Base-by-base conservation (phyloP, 495 filamentous ascomycete genomes). In the Aspergillus heteromorphus region DNA sequence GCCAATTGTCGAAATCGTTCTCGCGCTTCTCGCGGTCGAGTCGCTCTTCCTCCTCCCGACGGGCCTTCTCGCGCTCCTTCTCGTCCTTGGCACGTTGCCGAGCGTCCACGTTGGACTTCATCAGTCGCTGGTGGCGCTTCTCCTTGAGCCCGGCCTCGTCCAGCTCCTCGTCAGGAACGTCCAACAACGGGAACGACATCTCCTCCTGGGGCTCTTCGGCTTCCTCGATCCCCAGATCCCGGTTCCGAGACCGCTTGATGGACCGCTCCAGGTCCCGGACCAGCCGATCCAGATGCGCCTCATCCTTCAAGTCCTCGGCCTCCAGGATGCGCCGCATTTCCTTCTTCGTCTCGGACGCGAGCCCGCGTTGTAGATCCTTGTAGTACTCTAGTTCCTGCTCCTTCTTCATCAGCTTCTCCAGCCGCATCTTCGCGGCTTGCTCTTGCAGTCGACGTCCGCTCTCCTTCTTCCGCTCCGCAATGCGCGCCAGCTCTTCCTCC, bases 361-460 rank as follows among this genome's bases (percentile, higher is more conserved):
- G 69, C 16, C 78, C 81, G 14, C 71, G 66, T 53, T 91, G 88
- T 4, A 98, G 73, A 49, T 90, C 81, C 63, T 88, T 89, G 76
- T 90, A 96, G 66, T 95, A 97, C 53, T 95, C 92, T 13, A 97
- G 72, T 62, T 97, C 92, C 65, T 95, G 83, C 70, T 98, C 93
- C 69, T 97, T 97, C 61, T 87, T 87, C 63, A 97, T 88, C 19
- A 98, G 75, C 68, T 95, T 91, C 41, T 98, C 95, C 5, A 98
- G 71, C 16, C 93, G 82, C 87, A 96, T 95, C 66, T 95, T 97
- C 2, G 93, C 92, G 0, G 93, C 95, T 65, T 98, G 93, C 61
- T 96, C 93, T 65, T 98, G 93, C 17, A 98, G 68, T 29, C 95
- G 77, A 48, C 92, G 81, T 1, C 93, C 93, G 60, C 89, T 91